phyloP scores from a whole-genome alignment of 805 yeast species.

The Cyberlindnera samutprakarnensis region DNA sequence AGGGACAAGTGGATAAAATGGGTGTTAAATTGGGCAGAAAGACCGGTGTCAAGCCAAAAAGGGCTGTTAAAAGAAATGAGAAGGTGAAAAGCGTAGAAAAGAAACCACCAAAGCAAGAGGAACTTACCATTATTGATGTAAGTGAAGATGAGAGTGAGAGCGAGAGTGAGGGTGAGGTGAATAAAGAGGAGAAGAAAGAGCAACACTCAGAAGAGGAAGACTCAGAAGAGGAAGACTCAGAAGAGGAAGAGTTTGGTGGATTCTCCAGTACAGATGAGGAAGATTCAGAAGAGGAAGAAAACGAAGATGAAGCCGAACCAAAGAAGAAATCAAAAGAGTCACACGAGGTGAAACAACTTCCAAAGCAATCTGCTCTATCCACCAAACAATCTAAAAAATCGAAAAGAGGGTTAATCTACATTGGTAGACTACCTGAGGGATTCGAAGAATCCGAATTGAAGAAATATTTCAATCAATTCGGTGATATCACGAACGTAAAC shows the following conservation, averaged over 20 bases:
- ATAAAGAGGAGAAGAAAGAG: slow-evolving; percentile 9
- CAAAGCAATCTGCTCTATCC: slow-evolving; percentile 9
- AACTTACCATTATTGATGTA: slow-evolving; percentile 22
- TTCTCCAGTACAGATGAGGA: too few species aligned
- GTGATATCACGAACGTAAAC: slow-evolving; percentile 69
- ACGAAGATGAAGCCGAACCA: slow-evolving; percentile 12
- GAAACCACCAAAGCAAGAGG: slow-evolving; percentile 15
- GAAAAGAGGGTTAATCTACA: slow-evolving; percentile 66
- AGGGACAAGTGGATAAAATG: slow-evolving; percentile 1
- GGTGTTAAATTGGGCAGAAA: slow-evolving; percentile 14
- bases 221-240: slow-evolving; percentile 10
- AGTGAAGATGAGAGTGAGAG: slow-evolving; percentile 18
- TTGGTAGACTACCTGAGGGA: slow-evolving; percentile 90
- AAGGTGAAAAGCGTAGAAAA: slow-evolving; percentile 1
- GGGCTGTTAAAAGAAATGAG: slow-evolving; percentile 4
- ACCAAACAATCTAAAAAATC: slow-evolving; percentile 20
- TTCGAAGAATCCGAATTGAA: slow-evolving; percentile 74
- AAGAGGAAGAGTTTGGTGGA: slow-evolving; percentile 14
- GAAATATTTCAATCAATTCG: slow-evolving; percentile 86
- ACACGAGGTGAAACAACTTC: slow-evolving; percentile 20
- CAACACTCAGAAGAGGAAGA: slow-evolving; percentile 4
- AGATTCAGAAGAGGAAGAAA: slow-evolving; percentile 21
- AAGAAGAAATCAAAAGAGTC: slow-evolving; percentile 18
- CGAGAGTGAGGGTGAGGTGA: slow-evolving; percentile 21
- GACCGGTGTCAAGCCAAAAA: slow-evolving; percentile 16